Evolutionary conservation across 2,329 filamentous ascomycete species (phyloP).

Genomic region (Neopestalotiopsis rosae): DNA sequence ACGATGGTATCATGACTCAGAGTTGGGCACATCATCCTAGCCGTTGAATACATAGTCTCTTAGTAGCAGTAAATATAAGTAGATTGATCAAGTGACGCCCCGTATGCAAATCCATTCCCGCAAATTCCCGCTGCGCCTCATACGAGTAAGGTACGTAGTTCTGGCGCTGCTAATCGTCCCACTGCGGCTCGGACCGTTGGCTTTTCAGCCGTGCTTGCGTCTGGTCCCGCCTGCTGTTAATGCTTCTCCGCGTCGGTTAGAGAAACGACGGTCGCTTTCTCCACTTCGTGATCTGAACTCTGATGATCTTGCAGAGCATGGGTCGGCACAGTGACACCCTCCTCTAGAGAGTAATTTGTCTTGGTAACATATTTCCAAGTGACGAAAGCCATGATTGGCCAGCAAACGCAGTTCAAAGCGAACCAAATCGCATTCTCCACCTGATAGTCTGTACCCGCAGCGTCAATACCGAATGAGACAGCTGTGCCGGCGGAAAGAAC

Average conservation of each 20-base stretch:
- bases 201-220: background rate
- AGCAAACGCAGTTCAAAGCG: background rate
- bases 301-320: background rate
- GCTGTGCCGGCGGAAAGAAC: background rate
- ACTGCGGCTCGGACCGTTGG: background rate
- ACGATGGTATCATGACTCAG: too few relatives aligned
- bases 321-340: background rate
- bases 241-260: background rate
- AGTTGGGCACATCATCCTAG: too few relatives aligned
- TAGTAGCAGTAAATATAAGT: too few relatives aligned
- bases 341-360: background rate
- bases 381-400: constrained; percentile 4
- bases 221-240: background rate
- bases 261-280: background rate
- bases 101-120: background rate
- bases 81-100: background rate
- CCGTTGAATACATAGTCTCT: too few relatives aligned
- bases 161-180: background rate
- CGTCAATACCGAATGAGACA: background rate
- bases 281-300: background rate
- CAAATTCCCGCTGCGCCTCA: background rate
- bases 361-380: background rate
- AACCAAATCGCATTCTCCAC: background rate
- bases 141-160: background rate
- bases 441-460: background rate